phyloP scores from a whole-genome alignment of 306 rosid species.

The Malus fusca region DNA sequence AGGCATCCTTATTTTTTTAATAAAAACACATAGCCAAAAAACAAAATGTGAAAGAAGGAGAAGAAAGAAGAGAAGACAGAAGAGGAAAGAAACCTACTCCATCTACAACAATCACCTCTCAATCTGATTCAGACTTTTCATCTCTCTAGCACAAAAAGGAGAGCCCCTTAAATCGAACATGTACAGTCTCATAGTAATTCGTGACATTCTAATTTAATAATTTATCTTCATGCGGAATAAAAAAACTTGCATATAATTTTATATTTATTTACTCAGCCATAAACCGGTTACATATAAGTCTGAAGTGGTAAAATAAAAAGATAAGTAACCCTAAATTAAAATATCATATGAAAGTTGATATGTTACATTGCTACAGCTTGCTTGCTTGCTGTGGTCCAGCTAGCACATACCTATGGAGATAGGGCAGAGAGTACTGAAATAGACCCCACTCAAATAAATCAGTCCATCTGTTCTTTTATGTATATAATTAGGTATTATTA shows the following conservation, averaged over 20 bases:
- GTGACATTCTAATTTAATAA: too few relatives aligned
- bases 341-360: conserved; percentile 2
- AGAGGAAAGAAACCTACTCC: too few relatives aligned
- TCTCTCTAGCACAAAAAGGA: too few relatives aligned
- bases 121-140: background rate
- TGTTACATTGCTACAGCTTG: conserved; percentile 21
- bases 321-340: conserved; percentile 16
- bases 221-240: too few relatives aligned
- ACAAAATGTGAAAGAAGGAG: too few relatives aligned
- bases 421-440: conserved; percentile 18
- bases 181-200: background rate
- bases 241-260: too few relatives aligned
- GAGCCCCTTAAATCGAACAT: too few relatives aligned
- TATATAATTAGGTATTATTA: conserved; percentile 56
- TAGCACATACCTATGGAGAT: conserved; percentile 29
- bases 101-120: background rate
- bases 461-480: conserved; percentile 41
- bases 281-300: background rate
- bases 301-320: conserved; percentile 3
- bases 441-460: conserved; percentile 44
- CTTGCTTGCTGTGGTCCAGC: conserved; percentile 33
- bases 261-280: background rate
- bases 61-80: too few relatives aligned
- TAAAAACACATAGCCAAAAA: too few relatives aligned
- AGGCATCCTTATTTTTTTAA: too few relatives aligned